phyloP scores from a whole-genome alignment of 2,329 filamentous ascomycete species.

The Alternaria ventricosa region DNA sequence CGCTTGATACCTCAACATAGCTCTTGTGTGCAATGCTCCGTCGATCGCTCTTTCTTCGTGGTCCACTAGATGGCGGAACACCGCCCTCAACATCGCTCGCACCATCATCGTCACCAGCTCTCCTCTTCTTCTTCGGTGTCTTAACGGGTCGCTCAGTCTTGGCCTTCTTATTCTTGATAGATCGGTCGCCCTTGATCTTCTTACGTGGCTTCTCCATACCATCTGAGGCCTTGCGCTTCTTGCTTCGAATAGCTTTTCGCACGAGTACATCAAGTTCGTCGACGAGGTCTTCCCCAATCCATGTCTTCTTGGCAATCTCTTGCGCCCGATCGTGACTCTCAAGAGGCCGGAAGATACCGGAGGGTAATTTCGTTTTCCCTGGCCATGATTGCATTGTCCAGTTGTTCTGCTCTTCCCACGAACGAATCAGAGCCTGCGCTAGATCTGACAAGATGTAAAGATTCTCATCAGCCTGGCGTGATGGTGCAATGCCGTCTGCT shows the following conservation, averaged over 20 bases:
- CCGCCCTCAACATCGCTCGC: slow-evolving; percentile 38
- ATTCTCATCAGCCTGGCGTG: slow-evolving; percentile 64
- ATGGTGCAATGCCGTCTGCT: slow-evolving; percentile 74
- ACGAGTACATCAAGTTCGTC: slow-evolving; percentile 80
- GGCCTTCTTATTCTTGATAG: slow-evolving; percentile 40
- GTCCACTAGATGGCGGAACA: slow-evolving; percentile 47
- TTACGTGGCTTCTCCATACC: slow-evolving; percentile 40
- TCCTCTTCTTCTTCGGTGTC: slow-evolving; percentile 48
- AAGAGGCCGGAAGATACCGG: slow-evolving; percentile 77
- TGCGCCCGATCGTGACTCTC: slow-evolving; percentile 80
- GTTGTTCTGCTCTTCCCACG: slow-evolving; percentile 83
- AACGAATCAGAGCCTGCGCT: slow-evolving; percentile 78
- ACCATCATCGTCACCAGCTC: slow-evolving; percentile 39
- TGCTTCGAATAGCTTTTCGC: slow-evolving; percentile 69
- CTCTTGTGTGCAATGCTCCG: slow-evolving; percentile 49
- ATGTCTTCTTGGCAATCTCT: slow-evolving; percentile 84
- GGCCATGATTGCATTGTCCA: slow-evolving; percentile 88
- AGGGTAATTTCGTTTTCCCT: slow-evolving; percentile 79
- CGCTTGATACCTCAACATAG: slow-evolving; percentile 54
- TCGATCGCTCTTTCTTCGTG: slow-evolving; percentile 52
- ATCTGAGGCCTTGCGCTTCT: slow-evolving; percentile 51
- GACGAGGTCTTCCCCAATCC: slow-evolving; percentile 75
- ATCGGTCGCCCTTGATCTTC: slow-evolving; percentile 42
- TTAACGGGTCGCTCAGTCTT: slow-evolving; percentile 41
- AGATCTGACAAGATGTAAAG: slow-evolving; percentile 90